These are phyloP conservation scores for Euphorbia lathyris DNA, from an alignment of 345 rosid genomes.

Conservation along the genomic window DNA sequence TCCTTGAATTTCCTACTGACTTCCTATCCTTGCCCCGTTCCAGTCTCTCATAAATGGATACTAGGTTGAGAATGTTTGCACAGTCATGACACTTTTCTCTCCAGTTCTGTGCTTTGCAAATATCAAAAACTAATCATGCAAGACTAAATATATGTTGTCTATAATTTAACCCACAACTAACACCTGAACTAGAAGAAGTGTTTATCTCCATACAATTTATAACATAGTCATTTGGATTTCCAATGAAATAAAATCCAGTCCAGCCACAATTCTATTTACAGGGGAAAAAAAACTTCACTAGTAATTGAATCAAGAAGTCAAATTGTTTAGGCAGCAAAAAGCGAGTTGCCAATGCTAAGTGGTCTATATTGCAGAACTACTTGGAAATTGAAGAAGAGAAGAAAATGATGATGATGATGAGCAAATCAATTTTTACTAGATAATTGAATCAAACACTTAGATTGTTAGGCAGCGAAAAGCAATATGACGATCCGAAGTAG, in stretches of 20 bases:
- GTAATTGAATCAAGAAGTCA: neutral
- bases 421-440: too few relatives aligned
- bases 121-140: neutral
- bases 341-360: neutral
- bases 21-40: neutral
- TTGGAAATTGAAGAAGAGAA: neutral
- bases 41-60: neutral
- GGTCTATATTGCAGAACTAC: neutral
- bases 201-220: neutral
- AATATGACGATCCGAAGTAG: too few relatives aligned
- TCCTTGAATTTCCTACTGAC: neutral
- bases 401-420: too few relatives aligned
- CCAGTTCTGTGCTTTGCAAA: neutral
- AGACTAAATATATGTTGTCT: too few relatives aligned
- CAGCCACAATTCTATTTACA: neutral
- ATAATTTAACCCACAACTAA: neutral
- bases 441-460: too few relatives aligned
- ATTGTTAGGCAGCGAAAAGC: too few relatives aligned
- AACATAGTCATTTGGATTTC: neutral
- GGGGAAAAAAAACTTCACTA: too few relatives aligned
- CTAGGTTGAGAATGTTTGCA: neutral
- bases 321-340: neutral
- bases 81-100: neutral
- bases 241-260: neutral
- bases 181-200: too few relatives aligned